phyloP scores from a whole-genome alignment of 352 stramenopile species.

The Phytophthora chlamydospora region DNA sequence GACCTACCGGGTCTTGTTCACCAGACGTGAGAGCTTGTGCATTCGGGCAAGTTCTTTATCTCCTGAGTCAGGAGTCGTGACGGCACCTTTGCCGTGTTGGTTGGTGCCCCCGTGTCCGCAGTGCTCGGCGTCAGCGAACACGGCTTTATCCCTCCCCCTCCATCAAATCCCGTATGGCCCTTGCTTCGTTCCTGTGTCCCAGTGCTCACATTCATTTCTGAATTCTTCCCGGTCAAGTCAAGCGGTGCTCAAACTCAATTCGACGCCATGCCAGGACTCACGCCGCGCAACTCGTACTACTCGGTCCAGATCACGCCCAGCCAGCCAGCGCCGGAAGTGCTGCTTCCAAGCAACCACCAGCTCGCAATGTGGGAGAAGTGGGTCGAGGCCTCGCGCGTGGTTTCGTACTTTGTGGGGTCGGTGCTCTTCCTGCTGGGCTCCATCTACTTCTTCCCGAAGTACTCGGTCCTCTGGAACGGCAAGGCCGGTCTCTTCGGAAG shows the following conservation, averaged over 20 bases:
- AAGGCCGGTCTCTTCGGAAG: conserved; percentile 57
- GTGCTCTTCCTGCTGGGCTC: conserved; percentile 70
- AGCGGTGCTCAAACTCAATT: neutral
- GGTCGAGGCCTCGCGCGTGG: conserved; percentile 50
- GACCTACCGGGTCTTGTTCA: too few relatives aligned
- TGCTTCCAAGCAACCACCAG: conserved; percentile 8
- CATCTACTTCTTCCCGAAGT: conserved; percentile 76
- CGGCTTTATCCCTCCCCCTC: neutral
- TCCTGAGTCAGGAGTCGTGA: too few relatives aligned
- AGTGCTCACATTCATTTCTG: conserved; percentile 4
- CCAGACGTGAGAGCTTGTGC: too few relatives aligned
- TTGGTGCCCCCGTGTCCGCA: neutral
- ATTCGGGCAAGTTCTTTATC: too few relatives aligned
- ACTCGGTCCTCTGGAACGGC: conserved; percentile 57
- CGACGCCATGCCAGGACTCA: conserved; percentile 1
- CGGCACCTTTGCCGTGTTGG: conserved; percentile 15
- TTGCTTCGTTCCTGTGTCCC: neutral
- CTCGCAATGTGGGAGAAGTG: conserved; percentile 36
- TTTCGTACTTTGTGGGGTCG: conserved; percentile 57
- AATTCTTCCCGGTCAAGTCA: conserved; percentile 1
- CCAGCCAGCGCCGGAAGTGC: neutral
- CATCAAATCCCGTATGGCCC: neutral
- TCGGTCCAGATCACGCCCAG: conserved; percentile 16
- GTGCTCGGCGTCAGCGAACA: conserved; percentile 3
- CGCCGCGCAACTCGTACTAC: neutral